Percentiles rank a stretch among this genome's conserved stretches.
phyloP scores from a whole-genome alignment of 306 rosid genomes.

The Lupinus albus region DNA sequence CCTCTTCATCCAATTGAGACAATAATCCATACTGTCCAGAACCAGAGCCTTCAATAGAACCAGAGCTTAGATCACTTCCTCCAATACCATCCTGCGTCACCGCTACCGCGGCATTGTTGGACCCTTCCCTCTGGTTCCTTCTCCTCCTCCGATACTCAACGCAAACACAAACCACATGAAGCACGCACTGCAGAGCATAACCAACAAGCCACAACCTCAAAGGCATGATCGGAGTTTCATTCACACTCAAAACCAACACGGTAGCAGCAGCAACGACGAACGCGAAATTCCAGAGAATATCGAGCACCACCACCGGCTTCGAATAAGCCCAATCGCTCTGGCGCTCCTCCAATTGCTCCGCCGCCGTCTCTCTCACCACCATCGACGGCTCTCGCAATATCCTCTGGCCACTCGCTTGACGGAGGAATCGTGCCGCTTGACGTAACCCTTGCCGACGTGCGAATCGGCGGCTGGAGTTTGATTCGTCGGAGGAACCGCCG shows the following conservation, averaged over 20 bases:
- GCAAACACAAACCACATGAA: slow-evolving; percentile 73
- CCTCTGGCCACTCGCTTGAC: slow-evolving; percentile 86
- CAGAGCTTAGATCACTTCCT: slow-evolving; percentile 50
- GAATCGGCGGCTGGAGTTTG: slow-evolving; percentile 56
- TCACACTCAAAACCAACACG: slow-evolving; percentile 56
- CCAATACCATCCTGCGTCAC: slow-evolving; percentile 34
- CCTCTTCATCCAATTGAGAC: slow-evolving; percentile 57
- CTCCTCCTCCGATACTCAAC: slow-evolving; percentile 64
- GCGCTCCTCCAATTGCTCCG: slow-evolving; percentile 90
- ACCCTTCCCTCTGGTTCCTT: slow-evolving; percentile 41
- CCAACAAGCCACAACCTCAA: slow-evolving; percentile 83
- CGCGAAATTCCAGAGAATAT: slow-evolving; percentile 80
- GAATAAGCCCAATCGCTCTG: slow-evolving; percentile 99
- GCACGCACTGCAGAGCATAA: slow-evolving; percentile 69
- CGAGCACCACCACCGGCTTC: slow-evolving; percentile 85
- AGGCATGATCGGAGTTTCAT: slow-evolving; percentile 71
- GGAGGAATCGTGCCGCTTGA: slow-evolving; percentile 83
- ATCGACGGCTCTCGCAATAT: slow-evolving; percentile 94
- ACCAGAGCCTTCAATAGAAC: slow-evolving; percentile 44
- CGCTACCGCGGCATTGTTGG: slow-evolving; percentile 31
- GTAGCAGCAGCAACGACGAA: slow-evolving; percentile 67
- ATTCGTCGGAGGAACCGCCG: slow-evolving; percentile 63
- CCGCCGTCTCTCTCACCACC: slow-evolving; percentile 89
- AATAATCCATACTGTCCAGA: slow-evolving; percentile 54
- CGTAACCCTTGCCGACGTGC: slow-evolving; percentile 76